Conservation (phyloP, 345 rosid species). For the Syzygium oleosum region DNA sequence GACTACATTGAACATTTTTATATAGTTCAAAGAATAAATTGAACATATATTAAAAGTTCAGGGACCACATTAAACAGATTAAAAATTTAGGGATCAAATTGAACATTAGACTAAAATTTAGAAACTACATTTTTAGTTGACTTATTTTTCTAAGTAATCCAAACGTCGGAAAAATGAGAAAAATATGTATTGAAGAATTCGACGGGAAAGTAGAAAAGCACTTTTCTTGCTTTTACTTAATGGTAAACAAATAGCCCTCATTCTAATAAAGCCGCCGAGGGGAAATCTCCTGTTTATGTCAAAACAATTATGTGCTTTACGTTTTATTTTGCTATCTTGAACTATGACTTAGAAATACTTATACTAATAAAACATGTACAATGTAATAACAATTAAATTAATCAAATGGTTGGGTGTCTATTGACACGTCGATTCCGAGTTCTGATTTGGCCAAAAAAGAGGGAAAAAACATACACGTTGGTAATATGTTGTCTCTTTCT, state of each 20-base stretch:
- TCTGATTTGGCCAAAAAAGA: not conserved
- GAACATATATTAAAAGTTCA: too few relatives aligned
- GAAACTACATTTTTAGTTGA: too few relatives aligned
- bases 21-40: too few relatives aligned
- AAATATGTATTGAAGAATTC: too few relatives aligned
- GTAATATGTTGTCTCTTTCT: not conserved
- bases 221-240: too few relatives aligned
- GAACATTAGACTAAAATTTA: too few relatives aligned
- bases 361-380: not conserved
- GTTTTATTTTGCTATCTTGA: not conserved
- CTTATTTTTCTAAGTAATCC: too few relatives aligned
- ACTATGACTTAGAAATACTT: not conserved
- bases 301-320: not conserved
- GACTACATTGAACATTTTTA: too few relatives aligned
- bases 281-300: not conserved
- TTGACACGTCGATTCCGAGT: not conserved
- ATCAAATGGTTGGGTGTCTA: not conserved
- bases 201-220: not conserved
- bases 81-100: too few relatives aligned
- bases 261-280: not conserved
- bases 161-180: too few relatives aligned
- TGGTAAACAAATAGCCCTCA: not conserved
- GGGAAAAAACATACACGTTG: not conserved
- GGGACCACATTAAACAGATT: too few relatives aligned
- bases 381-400: not conserved